Base-by-base conservation (phyloP, 2,329 filamentous ascomycete genomes). In the Arthrobotrys pseudoclavata region DNA sequence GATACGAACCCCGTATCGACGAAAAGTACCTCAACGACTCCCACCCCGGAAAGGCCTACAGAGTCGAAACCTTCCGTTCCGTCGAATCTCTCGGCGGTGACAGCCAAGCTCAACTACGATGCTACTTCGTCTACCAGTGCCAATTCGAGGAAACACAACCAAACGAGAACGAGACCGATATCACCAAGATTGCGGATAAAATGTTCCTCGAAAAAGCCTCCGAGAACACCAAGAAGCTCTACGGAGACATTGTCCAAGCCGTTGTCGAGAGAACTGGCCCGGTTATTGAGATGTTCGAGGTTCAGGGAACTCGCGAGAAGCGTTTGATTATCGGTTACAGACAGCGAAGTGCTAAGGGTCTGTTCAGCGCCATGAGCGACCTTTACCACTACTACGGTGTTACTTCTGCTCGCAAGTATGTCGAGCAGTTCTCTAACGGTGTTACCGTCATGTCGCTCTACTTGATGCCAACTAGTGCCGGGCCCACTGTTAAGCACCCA, bases 91-190 rank as follows among this genome's bases (percentile, higher is more conserved):
- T 98, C 48, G 92, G 92, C 7, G 85, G 89, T 52, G 88, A 89
- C 77, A 90, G 91, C 70, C 91, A 94, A 82, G 90, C 95, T 72
- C 93, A 95, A 68, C 87, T 99, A 69, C 92, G 96, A 79, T 99
- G 96, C 87, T 99, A 99, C 86, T 99, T 99, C 83, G 94, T 99
- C 81, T 99, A 99, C 87, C 93, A 97, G 85, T 97, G 95, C 84
- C 90, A 92, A 82, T 99, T 98, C 84, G 90, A 89, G 80, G 89
- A 95, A 82, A 86, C 91, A 7, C 90, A 90, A 79, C 92, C 94
- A 0, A 84, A 84, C 66, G 89, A 90, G 12, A 89, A 90, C 64
- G 96, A 98, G 87, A 97, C 93, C 37, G 90, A 93, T 80, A 89
- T 99, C 79, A 93, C 97, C 81, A 88, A 95, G 81, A 94, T 99